Percentiles rank a stretch among this genome's conserved stretches.
Evolutionary conservation across 139 green algal species (phyloP).

Genomic region (Chlorella sp.): DNA sequence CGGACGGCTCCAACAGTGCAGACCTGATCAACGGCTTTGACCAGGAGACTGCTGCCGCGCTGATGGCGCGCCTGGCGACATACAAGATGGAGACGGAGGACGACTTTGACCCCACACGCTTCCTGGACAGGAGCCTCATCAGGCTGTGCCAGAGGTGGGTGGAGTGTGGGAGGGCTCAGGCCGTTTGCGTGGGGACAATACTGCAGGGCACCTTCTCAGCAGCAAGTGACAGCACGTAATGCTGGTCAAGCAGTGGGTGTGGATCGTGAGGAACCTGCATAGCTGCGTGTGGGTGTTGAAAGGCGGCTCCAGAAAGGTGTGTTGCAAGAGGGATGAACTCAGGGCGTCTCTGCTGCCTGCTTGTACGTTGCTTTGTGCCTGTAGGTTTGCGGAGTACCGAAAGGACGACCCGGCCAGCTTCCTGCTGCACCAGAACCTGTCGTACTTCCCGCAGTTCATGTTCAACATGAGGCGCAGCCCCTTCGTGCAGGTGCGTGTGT

Average conservation of each 20-base stretch:
- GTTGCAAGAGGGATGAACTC: background rate
- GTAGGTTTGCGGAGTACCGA: conserved; percentile 39
- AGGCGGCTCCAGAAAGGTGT: no score
- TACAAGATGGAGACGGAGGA: conserved; percentile 91
- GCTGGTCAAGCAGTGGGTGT: no score
- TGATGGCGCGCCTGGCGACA: conserved; percentile 77
- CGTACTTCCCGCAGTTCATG: conserved; percentile 98
- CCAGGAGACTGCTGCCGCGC: conserved; percentile 90
- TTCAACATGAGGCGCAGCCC: no score
- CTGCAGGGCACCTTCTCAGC: no score
- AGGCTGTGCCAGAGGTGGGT: conserved; percentile 52
- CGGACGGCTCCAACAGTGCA: conserved; percentile 48
- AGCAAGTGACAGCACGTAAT: no score
- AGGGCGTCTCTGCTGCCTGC: background rate
- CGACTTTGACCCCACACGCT: conserved; percentile 96
- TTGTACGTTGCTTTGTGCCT: background rate
- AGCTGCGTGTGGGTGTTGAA: no score
- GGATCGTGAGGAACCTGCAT: no score
- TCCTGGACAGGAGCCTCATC: conserved; percentile 84
- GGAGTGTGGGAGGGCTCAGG: background rate
- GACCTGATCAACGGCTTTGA: conserved; percentile 88
- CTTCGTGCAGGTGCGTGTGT: no score
- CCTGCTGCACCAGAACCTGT: conserved; percentile 75
- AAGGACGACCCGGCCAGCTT: conserved; percentile 93
- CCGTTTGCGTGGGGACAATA: no score